phyloP scores from a whole-genome alignment of 306 rosid species.

The Hylodesmum podocarpum region DNA sequence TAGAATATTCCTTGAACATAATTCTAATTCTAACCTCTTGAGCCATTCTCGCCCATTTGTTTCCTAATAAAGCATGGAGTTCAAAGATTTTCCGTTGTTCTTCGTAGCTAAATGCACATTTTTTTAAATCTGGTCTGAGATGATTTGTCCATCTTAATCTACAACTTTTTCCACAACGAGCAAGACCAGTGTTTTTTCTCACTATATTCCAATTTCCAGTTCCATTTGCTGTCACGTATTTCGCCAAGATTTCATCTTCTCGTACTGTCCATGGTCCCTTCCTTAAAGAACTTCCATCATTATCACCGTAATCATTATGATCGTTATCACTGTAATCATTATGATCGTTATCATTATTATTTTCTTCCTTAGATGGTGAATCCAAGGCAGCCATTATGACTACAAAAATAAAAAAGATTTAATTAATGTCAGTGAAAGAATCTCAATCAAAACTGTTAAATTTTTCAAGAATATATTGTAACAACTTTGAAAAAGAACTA shows the following conservation, averaged over 20 bases:
- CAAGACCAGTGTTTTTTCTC: conserved; percentile 57
- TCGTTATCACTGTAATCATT: too few species aligned
- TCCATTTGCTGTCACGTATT: conserved; percentile 60
- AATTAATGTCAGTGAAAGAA: too few species aligned
- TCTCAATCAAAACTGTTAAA: too few species aligned
- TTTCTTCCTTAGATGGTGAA: too few species aligned
- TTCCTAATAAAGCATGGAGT: conserved; percentile 65
- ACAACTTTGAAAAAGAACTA: too few species aligned
- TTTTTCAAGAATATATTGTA: too few species aligned
- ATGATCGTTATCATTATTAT: too few species aligned
- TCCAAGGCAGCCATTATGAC: too few species aligned
- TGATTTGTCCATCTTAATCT: conserved; percentile 82
- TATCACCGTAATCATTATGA: too few species aligned
- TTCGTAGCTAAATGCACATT: conserved; percentile 51
- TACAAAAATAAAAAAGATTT: too few species aligned
- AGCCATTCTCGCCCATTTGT: conserved; percentile 82
- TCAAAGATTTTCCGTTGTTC: conserved; percentile 48
- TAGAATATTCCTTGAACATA: too few species aligned
- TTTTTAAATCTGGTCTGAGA: conserved; percentile 60
- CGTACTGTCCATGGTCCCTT: conserved; percentile 81
- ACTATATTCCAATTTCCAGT: conserved; percentile 83
- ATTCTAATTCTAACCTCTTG: conserved; percentile 45
- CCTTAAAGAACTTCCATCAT: too few species aligned
- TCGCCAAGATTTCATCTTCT: conserved; percentile 66
- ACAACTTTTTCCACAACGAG: conserved; percentile 84